phyloP scores from a whole-genome alignment of 2,329 filamentous ascomycete genomes.

The Clarireedia paspali region DNA sequence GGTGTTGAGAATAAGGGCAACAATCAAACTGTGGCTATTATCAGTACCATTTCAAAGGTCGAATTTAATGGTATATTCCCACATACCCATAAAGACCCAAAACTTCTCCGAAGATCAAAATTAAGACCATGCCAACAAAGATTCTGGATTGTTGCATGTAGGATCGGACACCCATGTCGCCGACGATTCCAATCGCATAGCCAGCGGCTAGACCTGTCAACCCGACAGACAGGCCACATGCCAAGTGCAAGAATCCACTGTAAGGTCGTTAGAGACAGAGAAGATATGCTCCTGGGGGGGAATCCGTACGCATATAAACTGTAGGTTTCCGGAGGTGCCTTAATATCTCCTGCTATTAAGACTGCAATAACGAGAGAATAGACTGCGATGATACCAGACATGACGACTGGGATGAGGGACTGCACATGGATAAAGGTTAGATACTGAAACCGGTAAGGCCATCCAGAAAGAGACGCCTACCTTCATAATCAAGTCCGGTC shows the following conservation, averaged over 20 bases:
- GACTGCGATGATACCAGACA: conserved; percentile 98
- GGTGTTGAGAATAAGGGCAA: conserved; percentile 88
- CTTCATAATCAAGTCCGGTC: conserved; percentile 89
- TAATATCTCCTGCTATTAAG: conserved; percentile 85
- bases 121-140: conserved; percentile 97
- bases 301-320: conserved; percentile 68
- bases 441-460: neutral
- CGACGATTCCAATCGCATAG: conserved; percentile 93
- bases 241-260: conserved; percentile 89
- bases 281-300: too few species aligned
- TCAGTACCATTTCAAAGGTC: neutral
- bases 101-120: conserved; percentile 97
- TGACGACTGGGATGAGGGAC: conserved; percentile 85
- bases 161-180: conserved; percentile 85
- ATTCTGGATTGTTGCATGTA: conserved; percentile 96
- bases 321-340: conserved; percentile 61
- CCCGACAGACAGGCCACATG: conserved; percentile 82
- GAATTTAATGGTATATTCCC: neutral
- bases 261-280: conserved; percentile 10
- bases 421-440: conserved; percentile 1
- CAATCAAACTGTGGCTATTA: conserved; percentile 61
- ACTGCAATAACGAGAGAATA: conserved; percentile 97
- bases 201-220: conserved; percentile 89
- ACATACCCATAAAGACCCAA: conserved; percentile 90
- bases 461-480: conserved; percentile 36